Evolutionary conservation across 306 rosid genomes (phyloP), one percentile per base, ranked within the genome.

Genomic region (Argentina anserina): DNA sequence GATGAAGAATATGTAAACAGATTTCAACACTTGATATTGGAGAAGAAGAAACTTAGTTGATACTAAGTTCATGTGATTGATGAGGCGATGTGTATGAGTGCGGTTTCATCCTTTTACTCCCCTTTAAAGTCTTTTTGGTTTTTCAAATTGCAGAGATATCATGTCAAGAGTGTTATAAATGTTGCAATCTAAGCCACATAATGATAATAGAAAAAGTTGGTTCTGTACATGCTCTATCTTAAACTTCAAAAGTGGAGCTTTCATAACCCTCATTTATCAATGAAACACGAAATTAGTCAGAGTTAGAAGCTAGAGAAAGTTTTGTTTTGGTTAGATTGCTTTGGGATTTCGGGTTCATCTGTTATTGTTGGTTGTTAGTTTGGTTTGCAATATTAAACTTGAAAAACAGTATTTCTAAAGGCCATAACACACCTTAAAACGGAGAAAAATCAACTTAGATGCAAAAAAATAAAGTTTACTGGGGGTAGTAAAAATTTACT

Each of bases 41-140:
- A 87, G 87, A 90, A 83, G 82, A 80, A 84, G 86, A 95, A 95
- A 77, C 65, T 91, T 65, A 60, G 88, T 77, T 95, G 87, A 94
- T 85, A 62, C 68, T 55, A 71, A 67, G 65, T 56, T 69, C 77
- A 66, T 59, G 69, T 21, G 73, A 70, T 73, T 67, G 83, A 69
- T 73, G 63, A 82, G 77, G 67, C 10, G 59, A 75, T 59, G 78
- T 81, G 81, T 61, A 64, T 39, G 59, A 37, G 83, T 59, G 53
- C 68, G 75, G 18, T 62, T 65, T 12, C 18, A 40, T 9, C n/a
- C 2, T 28, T 29, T n/a, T 4, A 10, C 50, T 40, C n/a, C 17
- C 25, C 40, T 10, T 3, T 20, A 29, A 43, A 71, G 76, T 65
- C 41, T 40, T 77, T 63, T 15, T 69, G 25, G 45, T 26, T 25